These are phyloP conservation scores for Blastocrithidia nonstop DNA, from an alignment of 208 protist genomes.

Conservation along the genomic window DNA sequence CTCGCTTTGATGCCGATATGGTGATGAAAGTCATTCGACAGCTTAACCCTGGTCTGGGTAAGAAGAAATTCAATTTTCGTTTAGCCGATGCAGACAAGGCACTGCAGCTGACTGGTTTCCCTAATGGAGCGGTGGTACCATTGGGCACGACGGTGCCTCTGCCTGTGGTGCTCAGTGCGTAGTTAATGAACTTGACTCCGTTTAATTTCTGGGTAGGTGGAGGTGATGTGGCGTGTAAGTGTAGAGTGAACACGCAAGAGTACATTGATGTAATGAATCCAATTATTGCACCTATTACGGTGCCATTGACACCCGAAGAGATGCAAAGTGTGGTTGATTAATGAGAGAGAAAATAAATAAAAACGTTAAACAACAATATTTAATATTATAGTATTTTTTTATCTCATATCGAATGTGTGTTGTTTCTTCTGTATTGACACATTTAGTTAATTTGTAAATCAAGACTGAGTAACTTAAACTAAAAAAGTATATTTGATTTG, in stretches of 20 bases:
- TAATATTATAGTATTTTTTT: background rate
- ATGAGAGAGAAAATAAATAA: background rate
- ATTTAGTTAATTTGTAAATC: too few species aligned
- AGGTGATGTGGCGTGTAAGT: slow-evolving; percentile 76
- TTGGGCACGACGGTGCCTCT: slow-evolving; percentile 32
- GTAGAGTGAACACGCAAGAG: slow-evolving; percentile 40
- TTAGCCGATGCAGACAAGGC: slow-evolving; percentile 33
- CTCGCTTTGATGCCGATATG: slow-evolving; percentile 58
- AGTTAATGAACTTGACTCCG: slow-evolving; percentile 25
- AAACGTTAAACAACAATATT: background rate
- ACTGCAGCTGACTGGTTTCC: slow-evolving; percentile 46
- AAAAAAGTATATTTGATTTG: too few species aligned
- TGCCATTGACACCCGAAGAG: slow-evolving; percentile 48
- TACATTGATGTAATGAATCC: slow-evolving; percentile 37
- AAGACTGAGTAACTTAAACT: too few species aligned
- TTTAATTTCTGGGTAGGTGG: slow-evolving; percentile 54
- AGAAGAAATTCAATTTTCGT: slow-evolving; percentile 83
- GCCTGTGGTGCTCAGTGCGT: slow-evolving; percentile 56
- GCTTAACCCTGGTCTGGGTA: slow-evolving; percentile 58
- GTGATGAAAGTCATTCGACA: slow-evolving; percentile 37
- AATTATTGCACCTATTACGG: slow-evolving; percentile 46
- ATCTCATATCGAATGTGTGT: background rate
- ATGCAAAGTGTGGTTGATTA: slow-evolving; percentile 25
- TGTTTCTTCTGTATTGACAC: background rate
- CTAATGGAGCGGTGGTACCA: slow-evolving; percentile 52